Evolutionary conservation across 2,329 filamentous ascomycete genomes (phyloP), one percentile per base, ranked within the genome.

Genomic region (Xylariaceae sp.): DNA sequence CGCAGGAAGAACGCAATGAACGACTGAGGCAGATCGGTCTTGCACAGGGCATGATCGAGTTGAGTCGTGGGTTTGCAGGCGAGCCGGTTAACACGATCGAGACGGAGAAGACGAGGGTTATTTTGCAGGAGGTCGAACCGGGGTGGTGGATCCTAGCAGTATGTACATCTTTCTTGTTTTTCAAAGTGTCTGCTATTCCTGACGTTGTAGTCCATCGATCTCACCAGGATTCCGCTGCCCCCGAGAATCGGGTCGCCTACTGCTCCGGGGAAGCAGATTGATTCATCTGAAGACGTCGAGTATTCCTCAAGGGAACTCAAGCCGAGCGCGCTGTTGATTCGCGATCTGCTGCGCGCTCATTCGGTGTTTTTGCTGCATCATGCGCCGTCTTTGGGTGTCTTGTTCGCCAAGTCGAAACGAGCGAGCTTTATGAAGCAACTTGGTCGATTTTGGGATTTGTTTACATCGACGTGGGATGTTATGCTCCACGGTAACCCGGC

Each of bases 101-200:
- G 71, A 97, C 94, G 1, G 90, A 96, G 68, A 94, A 90, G 77
- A 86, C 88, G 53, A 84, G 92, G 37, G 87, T 97, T 39, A 81
- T 97, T 39, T 77, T 97, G 50, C 86, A 91, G 68, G 92, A 99
- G 77, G 76, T 99, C 64, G 93, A 99, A 73, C 78, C 83, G 13
- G 89, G 89, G 35, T 99, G 94, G 94, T 99, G 95, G 95, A 87
- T 97, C 63, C 78, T 97, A 61, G 92, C 91, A 62, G 92, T 95
- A 79, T 71, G 89, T 61, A 23, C 34, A 49, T 47, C 37, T 18
- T 9, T 51, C 47, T 30, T 15, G 6, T 30, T 44, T 44, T 54
- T 5, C 17, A 17, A 44, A n/a, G 37, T 49, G 9, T 10, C 9
- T 9, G 30, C 49, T 11, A 11, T 55, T n/a, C 1, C 59, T 23